A percentile compares a stretch with the other conserved stretches of the same genome.
These are phyloP conservation scores for Austroboletus niveus DNA, from an alignment of 1,284 basidiomycete genomes.

Conservation along the genomic window DNA sequence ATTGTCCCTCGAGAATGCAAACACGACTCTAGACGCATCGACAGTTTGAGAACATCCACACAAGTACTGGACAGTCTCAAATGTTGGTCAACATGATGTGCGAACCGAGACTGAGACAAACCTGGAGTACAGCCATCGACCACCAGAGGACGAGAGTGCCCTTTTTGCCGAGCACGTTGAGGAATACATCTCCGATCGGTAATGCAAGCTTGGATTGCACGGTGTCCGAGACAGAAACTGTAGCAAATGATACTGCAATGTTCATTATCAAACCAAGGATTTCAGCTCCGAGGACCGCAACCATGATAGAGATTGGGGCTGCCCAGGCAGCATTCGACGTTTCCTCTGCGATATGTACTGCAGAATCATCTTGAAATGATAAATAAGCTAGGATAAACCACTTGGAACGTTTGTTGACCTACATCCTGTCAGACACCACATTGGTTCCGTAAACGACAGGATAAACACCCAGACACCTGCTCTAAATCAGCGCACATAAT, in stretches of 20 bases:
- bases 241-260: constrained; percentile 62
- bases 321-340: constrained; percentile 60
- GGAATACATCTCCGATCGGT: constrained; percentile 65
- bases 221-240: constrained; percentile 48
- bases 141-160: constrained; percentile 68
- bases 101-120: constrained; percentile 18
- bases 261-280: constrained; percentile 61
- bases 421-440: constrained; percentile 27
- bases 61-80: constrained; percentile 22
- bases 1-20: constrained; percentile 68
- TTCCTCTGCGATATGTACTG: constrained; percentile 73
- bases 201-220: constrained; percentile 49
- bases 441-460: constrained; percentile 23
- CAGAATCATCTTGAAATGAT: constrained; percentile 47
- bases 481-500: neutral
- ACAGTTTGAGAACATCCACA: constrained; percentile 64
- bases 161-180: constrained; percentile 56
- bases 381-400: neutral
- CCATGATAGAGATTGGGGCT: constrained; percentile 73
- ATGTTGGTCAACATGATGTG: neutral
- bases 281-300: constrained; percentile 54
- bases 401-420: neutral
- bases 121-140: constrained; percentile 63
- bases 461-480: constrained; percentile 40
- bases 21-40: constrained; percentile 68